These are phyloP conservation scores for Panellus pusillus DNA, from an alignment of 768 basidiomycete genomes.

Conservation along the genomic window DNA sequence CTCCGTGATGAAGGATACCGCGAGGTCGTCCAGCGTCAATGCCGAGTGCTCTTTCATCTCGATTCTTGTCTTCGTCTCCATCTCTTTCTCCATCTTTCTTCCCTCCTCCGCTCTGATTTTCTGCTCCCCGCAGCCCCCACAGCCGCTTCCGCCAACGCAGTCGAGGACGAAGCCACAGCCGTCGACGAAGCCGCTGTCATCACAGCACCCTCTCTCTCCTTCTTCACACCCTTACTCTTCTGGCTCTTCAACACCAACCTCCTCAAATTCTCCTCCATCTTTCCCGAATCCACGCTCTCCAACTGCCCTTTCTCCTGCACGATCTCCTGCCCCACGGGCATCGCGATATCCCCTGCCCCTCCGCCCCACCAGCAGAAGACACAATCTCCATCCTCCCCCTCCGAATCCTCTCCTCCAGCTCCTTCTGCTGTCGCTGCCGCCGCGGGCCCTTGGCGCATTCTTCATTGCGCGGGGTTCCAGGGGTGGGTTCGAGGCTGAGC, in stretches of 20 bases:
- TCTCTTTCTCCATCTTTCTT: no score
- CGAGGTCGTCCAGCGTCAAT: constrained; percentile 47
- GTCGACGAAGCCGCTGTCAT: constrained; percentile 4
- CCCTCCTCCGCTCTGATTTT: no score
- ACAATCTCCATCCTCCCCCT: constrained; percentile 33
- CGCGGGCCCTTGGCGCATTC: constrained; percentile 34
- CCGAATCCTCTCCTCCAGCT: constrained; percentile 44
- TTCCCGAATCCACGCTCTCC: constrained; percentile 8
- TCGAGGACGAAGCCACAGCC: not conserved
- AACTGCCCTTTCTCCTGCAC: not conserved
- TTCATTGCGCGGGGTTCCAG: constrained; percentile 42
- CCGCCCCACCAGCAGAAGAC: not conserved
- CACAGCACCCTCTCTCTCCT: constrained; percentile 24
- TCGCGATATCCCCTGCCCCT: not conserved
- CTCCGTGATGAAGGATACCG: constrained; percentile 58
- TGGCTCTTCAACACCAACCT: constrained; percentile 35
- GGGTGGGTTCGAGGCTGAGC: constrained; percentile 24
- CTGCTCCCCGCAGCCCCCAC: no score
- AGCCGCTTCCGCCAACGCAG: not conserved
- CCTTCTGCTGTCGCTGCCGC: constrained; percentile 35
- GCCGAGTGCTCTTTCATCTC: not conserved
- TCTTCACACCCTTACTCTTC: constrained; percentile 31
- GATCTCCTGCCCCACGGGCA: not conserved
- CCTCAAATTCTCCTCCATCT: constrained; percentile 44
- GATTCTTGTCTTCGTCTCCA: no score